Evolutionary conservation across 2,329 filamentous ascomycete genomes (phyloP), one percentile per base, ranked within the genome.

Genomic region (Teratosphaeria nubilosa): DNA sequence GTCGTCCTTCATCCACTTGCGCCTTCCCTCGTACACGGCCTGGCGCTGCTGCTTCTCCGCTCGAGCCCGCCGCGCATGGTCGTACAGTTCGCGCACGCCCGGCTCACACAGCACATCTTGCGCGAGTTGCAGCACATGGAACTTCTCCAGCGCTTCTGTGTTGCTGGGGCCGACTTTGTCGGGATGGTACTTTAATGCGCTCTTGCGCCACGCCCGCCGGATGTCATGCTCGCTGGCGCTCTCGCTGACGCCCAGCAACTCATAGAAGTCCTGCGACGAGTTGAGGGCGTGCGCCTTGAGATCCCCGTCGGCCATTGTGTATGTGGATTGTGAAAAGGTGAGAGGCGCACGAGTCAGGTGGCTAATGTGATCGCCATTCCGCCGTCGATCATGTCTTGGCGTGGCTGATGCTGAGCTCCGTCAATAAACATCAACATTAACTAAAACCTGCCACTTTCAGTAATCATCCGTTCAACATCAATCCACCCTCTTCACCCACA

Each of bases 101-200:
- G 83, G 75, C 63, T 91, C 86, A 30, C 84, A 82, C 2, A 97
- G 82, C 1, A 96, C 83, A 73, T 95, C 90, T 70, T 90, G 85
- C n/a, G 90, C 91, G 61, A 88, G 87, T 69, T 91, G 88, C 59
- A 95, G 85, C 1, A 88, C 79, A 73, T 96, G 88, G 78, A 95
- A 97, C 68, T 88, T 88, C 58, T 86, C 85, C 52, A 89, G 80
- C 64, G 94, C 90, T 66, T 76, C 75, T 5, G 76, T 74, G 59
- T 77, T 70, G 64, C 72, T 71, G 56, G 82, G 84, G 62, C 86
- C 83, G 57, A 91, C 86, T 76, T 96, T 96, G 80, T 97, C 92
- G 0, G 92, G 92, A 73, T 97, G 92, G 77, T 91, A 90, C 69
- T 90, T 90, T n/a, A 96, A 79, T 3, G 90, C 90, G 31, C 86